phyloP scores from a whole-genome alignment of 805 yeast species.

The Ogataea polymorpha region DNA sequence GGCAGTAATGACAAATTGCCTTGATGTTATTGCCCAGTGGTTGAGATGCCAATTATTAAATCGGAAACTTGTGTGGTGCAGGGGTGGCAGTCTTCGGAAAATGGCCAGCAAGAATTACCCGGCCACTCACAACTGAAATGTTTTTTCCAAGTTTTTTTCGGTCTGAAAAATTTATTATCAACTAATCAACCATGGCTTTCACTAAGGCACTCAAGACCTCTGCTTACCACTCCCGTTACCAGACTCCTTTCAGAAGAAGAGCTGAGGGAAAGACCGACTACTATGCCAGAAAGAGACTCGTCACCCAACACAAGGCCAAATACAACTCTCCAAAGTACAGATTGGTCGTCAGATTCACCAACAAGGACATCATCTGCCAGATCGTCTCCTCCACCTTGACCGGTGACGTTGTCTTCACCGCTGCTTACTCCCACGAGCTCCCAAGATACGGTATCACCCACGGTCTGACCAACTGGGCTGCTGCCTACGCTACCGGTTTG shows the following conservation, averaged over 20 bases:
- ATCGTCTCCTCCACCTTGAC: slow-evolving; percentile 93
- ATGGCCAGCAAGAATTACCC: slow-evolving; percentile 8
- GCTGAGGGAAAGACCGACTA: slow-evolving; percentile 99
- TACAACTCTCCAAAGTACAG: slow-evolving; percentile 99
- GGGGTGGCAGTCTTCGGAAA: background rate
- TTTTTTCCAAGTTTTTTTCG: slow-evolving; percentile 6
- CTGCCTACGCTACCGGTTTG: slow-evolving; percentile 98
- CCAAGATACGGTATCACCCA: slow-evolving; percentile 96
- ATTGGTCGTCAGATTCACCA: slow-evolving; percentile 99
- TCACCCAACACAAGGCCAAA: slow-evolving; percentile 99
- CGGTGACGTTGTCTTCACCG: slow-evolving; percentile 93
- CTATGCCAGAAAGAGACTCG: slow-evolving; percentile 99
- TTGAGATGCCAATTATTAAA: background rate
- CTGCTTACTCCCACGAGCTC: slow-evolving; percentile 98
- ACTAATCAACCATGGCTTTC: slow-evolving; percentile 66
- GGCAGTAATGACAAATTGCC: background rate
- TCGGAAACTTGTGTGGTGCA: slow-evolving; percentile 3
- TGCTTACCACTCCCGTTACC: slow-evolving; percentile 99
- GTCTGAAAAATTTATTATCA: slow-evolving; percentile 5
- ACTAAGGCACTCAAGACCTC: slow-evolving; percentile 69
- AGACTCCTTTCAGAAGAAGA: slow-evolving; percentile 99
- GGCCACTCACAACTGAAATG: slow-evolving; percentile 11
- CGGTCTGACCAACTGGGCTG: slow-evolving; percentile 99
- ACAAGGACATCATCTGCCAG: slow-evolving; percentile 98
- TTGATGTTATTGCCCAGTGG: background rate